Evolutionary conservation across 192 early-diverging fungal species (phyloP).

Genomic region (Backusella luteola): DNA sequence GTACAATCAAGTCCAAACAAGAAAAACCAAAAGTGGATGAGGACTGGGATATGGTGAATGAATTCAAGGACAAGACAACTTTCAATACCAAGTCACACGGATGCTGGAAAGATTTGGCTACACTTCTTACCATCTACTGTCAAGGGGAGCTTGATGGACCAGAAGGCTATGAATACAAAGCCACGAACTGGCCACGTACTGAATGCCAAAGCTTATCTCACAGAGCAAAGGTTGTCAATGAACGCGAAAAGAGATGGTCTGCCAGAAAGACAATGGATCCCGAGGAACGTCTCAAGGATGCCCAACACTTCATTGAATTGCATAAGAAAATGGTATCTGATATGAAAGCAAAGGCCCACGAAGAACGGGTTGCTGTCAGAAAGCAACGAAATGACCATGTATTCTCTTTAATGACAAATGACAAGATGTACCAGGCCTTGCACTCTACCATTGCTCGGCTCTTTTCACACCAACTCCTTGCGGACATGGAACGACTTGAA

Average conservation of each 20-base stretch:
- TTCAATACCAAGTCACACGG: conserved; percentile 31
- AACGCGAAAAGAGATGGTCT: background rate
- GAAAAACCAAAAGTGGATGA: conserved; percentile 6
- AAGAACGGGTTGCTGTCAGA: conserved; percentile 10
- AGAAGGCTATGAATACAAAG: background rate
- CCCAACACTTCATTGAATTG: background rate
- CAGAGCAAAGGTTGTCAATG: background rate
- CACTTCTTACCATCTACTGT: conserved; percentile 31
- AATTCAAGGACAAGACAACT: background rate
- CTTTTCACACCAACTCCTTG: conserved; percentile 35
- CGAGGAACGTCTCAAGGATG: background rate
- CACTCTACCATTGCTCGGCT: conserved; percentile 38
- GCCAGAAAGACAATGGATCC: background rate
- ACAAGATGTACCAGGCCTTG: conserved; percentile 32
- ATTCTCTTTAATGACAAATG: conserved; percentile 11
- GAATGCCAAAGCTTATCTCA: background rate
- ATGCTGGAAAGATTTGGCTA: conserved; percentile 45
- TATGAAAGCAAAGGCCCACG: background rate
- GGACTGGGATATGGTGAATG: conserved; percentile 12
- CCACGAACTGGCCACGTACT: background rate
- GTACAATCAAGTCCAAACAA: background rate
- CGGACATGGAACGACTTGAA: background rate
- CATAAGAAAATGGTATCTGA: background rate
- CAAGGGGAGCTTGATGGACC: conserved; percentile 10
- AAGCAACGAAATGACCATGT: conserved; percentile 20